Evolutionary conservation across 352 stramenopile genomes (phyloP).

Genomic region (Pythium brachiatum): DNA sequence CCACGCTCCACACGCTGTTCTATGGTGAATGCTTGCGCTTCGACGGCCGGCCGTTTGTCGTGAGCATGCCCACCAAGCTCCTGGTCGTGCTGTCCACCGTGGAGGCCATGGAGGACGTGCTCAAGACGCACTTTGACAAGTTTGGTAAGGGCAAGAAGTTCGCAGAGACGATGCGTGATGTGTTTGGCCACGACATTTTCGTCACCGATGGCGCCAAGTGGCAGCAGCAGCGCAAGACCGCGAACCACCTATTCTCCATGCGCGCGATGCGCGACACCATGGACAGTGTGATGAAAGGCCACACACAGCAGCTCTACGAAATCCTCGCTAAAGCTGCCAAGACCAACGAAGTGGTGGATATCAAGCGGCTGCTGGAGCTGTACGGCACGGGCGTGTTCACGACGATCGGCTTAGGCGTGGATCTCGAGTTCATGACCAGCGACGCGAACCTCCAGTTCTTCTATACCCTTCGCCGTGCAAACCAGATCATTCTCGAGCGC

Average conservation of each 20-base stretch:
- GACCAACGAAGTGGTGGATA: conserved; percentile 22
- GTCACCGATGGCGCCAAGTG: conserved; percentile 39
- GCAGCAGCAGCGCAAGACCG: conserved; percentile 68
- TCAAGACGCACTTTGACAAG: conserved; percentile 55
- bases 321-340: conserved; percentile 12
- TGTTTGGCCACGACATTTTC: conserved; percentile 70
- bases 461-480: conserved; percentile 8
- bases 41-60: conserved; percentile 36
- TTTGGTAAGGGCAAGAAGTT: conserved; percentile 56
- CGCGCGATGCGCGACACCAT: conserved; percentile 47
- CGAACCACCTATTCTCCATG: conserved; percentile 83
- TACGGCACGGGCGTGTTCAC: conserved; percentile 65
- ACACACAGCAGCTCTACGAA: conserved; percentile 29
- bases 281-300: conserved; percentile 34
- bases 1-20: conserved; percentile 29
- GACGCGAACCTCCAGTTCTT: conserved; percentile 16
- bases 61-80: conserved; percentile 31
- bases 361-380: conserved; percentile 44
- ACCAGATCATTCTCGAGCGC: conserved; percentile 12
- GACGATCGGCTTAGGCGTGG: conserved; percentile 48
- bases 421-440: conserved; percentile 23
- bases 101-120: conserved; percentile 42
- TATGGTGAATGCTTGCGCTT: conserved; percentile 16
- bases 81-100: conserved; percentile 39
- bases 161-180: conserved; percentile 34